These are phyloP conservation scores for Xerocomus potaroensis DNA, from an alignment of 768 basidiomycete genomes.

Conservation along the genomic window DNA sequence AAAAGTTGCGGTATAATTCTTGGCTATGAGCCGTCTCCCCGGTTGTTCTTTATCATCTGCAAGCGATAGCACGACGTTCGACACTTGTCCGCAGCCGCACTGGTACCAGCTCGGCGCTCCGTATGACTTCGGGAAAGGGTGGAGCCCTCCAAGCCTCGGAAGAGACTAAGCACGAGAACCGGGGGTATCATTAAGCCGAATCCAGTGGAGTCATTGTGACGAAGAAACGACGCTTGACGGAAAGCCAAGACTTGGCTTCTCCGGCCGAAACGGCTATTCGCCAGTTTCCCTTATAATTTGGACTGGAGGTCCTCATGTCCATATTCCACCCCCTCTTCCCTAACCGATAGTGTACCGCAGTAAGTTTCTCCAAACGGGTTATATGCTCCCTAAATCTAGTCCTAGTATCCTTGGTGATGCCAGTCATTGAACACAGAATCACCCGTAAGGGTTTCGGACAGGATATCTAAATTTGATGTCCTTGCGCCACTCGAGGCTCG, in stretches of 20 bases:
- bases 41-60: no score
- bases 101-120: no score
- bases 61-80: background rate
- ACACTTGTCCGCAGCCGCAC: background rate
- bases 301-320: background rate
- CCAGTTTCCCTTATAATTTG: conserved; percentile 7
- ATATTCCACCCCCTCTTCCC: no score
- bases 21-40: background rate
- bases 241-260: conserved; percentile 13
- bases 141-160: no score
- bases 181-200: background rate
- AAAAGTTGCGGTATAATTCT: background rate
- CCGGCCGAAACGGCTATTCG: background rate
- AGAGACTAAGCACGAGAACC: no score
- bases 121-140: no score
- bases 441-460: background rate
- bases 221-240: conserved; percentile 1
- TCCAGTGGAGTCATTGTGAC: conserved; percentile 6
- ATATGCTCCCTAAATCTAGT: background rate
- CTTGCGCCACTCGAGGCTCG: conserved; percentile 1
- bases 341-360: background rate
- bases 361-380: conserved; percentile 2
- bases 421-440: background rate
- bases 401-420: conserved; percentile 6
- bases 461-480: background rate